phyloP scores from a whole-genome alignment of 2,329 filamentous ascomycete genomes.

The Aphanoascus verrucosus region DNA sequence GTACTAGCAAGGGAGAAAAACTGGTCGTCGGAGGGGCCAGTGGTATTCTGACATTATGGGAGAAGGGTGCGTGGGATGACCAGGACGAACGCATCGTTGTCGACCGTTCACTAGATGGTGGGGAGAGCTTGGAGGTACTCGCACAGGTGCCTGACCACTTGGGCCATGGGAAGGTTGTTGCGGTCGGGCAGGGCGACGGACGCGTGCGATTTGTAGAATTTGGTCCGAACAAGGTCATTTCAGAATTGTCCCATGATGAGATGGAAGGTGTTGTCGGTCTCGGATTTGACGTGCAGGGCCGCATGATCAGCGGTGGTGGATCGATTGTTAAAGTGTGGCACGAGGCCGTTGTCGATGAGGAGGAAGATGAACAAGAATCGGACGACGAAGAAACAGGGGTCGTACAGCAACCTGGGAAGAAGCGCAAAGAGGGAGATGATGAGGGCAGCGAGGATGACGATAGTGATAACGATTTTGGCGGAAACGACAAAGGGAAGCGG shows the following conservation, averaged over 20 bases:
- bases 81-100: conserved; percentile 82
- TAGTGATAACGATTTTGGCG: conserved; percentile 42
- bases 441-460: conserved; percentile 25
- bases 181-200: conserved; percentile 73
- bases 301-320: conserved; percentile 84
- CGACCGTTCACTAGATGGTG: conserved; percentile 50
- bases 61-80: conserved; percentile 89
- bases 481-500: conserved; percentile 36
- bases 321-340: conserved; percentile 82
- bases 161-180: conserved; percentile 54
- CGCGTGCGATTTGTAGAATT: conserved; percentile 66
- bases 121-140: conserved; percentile 73
- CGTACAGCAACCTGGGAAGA: conserved; percentile 36
- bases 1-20: conserved; percentile 60
- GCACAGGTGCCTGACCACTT: conserved; percentile 59
- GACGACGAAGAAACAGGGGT: conserved; percentile 37
- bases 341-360: conserved; percentile 44
- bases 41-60: conserved; percentile 85
- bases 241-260: conserved; percentile 65
- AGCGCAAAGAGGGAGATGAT: conserved; percentile 20
- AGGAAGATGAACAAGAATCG: conserved; percentile 41
- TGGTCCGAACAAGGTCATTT: conserved; percentile 59
- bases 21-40: conserved; percentile 66
- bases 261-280: conserved; percentile 74
- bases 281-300: conserved; percentile 71